Evolutionary conservation across 2,329 filamentous ascomycete species (phyloP).

Genomic region (Cadophora sp.): DNA sequence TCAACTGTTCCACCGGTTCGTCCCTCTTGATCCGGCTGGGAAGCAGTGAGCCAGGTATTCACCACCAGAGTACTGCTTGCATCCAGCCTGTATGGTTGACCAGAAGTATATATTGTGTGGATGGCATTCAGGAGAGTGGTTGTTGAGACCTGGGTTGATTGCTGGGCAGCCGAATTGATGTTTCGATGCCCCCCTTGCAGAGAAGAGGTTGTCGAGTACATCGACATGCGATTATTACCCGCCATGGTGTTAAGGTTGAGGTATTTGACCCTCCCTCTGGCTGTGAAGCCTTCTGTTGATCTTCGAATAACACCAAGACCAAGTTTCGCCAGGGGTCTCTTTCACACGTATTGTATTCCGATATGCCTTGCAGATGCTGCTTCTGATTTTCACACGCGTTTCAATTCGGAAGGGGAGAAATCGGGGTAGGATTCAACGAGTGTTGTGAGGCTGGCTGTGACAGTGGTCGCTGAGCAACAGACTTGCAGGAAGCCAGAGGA

Average conservation of each 20-base stretch:
- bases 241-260: constrained; percentile 38
- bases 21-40: constrained; percentile 72
- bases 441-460: constrained; percentile 22
- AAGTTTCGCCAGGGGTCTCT: constrained; percentile 4
- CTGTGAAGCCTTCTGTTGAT: constrained; percentile 32
- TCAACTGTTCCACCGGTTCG: constrained; percentile 81
- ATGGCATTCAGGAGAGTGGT: constrained; percentile 91
- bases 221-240: constrained; percentile 54
- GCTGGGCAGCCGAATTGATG: constrained; percentile 63
- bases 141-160: constrained; percentile 84
- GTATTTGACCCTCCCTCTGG: constrained; percentile 28
- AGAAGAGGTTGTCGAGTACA: constrained; percentile 72
- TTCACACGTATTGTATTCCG: not conserved
- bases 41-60: constrained; percentile 92
- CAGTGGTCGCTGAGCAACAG: constrained; percentile 38
- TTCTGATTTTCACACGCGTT: constrained; percentile 1
- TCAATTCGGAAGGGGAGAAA: not conserved
- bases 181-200: constrained; percentile 60
- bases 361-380: not conserved
- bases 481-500: constrained; percentile 24
- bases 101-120: constrained; percentile 85
- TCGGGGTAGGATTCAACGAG: constrained; percentile 24
- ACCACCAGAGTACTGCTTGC: constrained; percentile 90
- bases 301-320: constrained; percentile 20
- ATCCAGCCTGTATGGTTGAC: constrained; percentile 85